Base-by-base conservation (phyloP, 129 eudicot genomes). In the Apium graveolens region DNA sequence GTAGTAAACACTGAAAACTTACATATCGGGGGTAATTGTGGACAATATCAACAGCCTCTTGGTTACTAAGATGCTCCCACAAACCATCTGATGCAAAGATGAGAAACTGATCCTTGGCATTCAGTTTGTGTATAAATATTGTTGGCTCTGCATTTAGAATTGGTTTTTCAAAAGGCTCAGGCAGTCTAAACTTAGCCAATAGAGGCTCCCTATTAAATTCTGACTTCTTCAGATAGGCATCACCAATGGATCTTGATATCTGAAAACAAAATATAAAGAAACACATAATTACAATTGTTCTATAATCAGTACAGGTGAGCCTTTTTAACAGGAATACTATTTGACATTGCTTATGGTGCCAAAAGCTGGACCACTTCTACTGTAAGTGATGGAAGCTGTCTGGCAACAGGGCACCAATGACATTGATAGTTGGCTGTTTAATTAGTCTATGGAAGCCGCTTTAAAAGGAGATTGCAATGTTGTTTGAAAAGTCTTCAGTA, bases 51-150 rank as follows among this genome's bases (percentile, higher is more conserved):
- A 91, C 98, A 26, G 94, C 98, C 83, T 91, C 97, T 66, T 95
- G 91, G 71, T 95, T 95, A 91, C 86, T 86, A 75, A 95, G 94
- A 76, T 95, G 98, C 80, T 95, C 98, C 98, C 98, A 95, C 70
- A 95, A 87, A 74, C 98, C 98, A 77, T 95, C 98, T 0, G 98
- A 95, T 70, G 96, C 98, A 80, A 91, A 95, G 74, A 95, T 90
- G 81, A 91, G 81, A 81, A 95, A 95, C 75, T 82, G 89, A 74
- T 95, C 98, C n/a, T 78, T 87, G 0, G 94, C 69, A 79, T 81
- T 84, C 62, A 95, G 78, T 86, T 87, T 89, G 84, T 88, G 89
- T 71, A 88, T 78, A 11, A 76, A 83, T 78, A 95, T 81, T 70
- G 97, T 78, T 10, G 98, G 98, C 83, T 95, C 98, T 26, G 98